These are phyloP conservation scores for Hyphopichia burtonii DNA, from an alignment of 1,139 yeast genomes.

Conservation along the genomic window DNA sequence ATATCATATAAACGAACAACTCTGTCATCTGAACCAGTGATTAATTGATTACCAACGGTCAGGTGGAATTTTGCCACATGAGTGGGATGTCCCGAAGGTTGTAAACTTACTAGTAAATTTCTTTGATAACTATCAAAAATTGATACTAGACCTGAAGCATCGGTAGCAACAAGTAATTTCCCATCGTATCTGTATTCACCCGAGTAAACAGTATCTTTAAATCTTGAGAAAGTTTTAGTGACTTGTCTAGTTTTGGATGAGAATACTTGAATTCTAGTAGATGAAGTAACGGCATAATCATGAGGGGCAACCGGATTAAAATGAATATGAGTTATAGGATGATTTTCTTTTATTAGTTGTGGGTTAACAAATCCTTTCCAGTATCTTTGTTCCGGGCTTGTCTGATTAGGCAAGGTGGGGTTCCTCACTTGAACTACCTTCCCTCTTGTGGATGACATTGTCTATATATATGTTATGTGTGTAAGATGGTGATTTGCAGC, in stretches of 20 bases:
- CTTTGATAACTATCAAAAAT: constrained; percentile 77
- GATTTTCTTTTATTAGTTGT: constrained; percentile 89
- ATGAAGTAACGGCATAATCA: constrained; percentile 91
- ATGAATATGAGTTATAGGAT: constrained; percentile 82
- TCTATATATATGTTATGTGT: background rate
- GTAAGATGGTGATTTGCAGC: background rate
- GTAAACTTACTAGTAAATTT: constrained; percentile 72
- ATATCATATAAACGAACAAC: constrained; percentile 86
- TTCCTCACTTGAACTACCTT: constrained; percentile 68
- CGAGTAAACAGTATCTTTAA: constrained; percentile 85
- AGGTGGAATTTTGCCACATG: constrained; percentile 95
- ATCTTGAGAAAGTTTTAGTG: constrained; percentile 81
- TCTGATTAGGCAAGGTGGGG: constrained; percentile 73
- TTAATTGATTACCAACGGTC: constrained; percentile 62
- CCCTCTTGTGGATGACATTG: constrained; percentile 80
- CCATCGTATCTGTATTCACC: constrained; percentile 87
- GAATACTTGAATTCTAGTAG: constrained; percentile 88
- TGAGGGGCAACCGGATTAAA: constrained; percentile 86
- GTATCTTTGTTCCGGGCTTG: constrained; percentile 91
- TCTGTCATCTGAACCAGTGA: constrained; percentile 92
- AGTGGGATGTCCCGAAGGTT: constrained; percentile 83
- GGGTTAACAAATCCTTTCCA: constrained; percentile 89
- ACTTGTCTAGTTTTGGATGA: constrained; percentile 93
- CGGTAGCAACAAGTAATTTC: constrained; percentile 79
- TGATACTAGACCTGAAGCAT: constrained; percentile 84